Percentiles rank a stretch among this genome's conserved stretches.
Evolutionary conservation across 2,329 filamentous ascomycete genomes (phyloP).

Genomic region (Diplodia corticola): DNA sequence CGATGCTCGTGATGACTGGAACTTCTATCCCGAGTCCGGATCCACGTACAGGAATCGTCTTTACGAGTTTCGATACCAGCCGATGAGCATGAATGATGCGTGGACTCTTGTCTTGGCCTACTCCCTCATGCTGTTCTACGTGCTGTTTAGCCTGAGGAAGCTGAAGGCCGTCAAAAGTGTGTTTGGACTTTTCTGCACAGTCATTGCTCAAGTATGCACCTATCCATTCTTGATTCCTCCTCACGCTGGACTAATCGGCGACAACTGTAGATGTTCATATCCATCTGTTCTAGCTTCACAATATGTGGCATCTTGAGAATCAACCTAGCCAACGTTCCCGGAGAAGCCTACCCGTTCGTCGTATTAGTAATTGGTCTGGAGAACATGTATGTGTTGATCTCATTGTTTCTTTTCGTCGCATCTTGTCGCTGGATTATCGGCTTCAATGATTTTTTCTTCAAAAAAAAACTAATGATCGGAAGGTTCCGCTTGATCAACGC

Average conservation of each 20-base stretch:
- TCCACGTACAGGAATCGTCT: slow-evolving; percentile 58
- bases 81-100: slow-evolving; percentile 68
- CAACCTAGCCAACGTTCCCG: slow-evolving; percentile 72
- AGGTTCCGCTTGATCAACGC: slow-evolving; percentile 74
- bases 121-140: slow-evolving; percentile 62
- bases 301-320: slow-evolving; percentile 74
- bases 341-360: slow-evolving; percentile 74
- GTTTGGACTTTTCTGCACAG: slow-evolving; percentile 69
- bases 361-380: slow-evolving; percentile 75
- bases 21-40: slow-evolving; percentile 63
- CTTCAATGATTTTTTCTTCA: not conserved
- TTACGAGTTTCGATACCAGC: slow-evolving; percentile 77
- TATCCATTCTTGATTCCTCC: not conserved
- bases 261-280: slow-evolving; percentile 57
- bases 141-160: slow-evolving; percentile 66
- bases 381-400: slow-evolving; percentile 56
- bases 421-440: not conserved
- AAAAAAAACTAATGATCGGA: not conserved
- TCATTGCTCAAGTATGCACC: slow-evolving; percentile 60
- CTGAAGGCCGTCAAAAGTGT: slow-evolving; percentile 74
- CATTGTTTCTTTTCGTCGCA: not conserved
- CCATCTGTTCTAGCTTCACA: slow-evolving; percentile 77
- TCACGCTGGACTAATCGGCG: slow-evolving; percentile 2
- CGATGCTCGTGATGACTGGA: slow-evolving; percentile 58
- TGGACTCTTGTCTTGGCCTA: slow-evolving; percentile 67